phyloP scores from a whole-genome alignment of 257 asterid species.

The Solanum stenotomum region DNA sequence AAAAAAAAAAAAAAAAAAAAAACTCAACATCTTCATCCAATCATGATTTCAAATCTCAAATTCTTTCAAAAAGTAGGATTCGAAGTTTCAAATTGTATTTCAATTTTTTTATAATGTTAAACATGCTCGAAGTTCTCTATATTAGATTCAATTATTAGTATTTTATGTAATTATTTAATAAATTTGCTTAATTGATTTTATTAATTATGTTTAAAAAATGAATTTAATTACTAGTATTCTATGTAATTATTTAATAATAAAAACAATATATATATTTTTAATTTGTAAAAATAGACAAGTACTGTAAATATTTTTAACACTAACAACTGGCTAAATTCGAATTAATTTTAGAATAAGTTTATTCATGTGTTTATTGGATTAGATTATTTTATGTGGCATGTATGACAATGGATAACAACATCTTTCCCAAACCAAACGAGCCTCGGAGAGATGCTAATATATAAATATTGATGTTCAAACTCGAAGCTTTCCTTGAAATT shows the following conservation, averaged over 20 bases:
- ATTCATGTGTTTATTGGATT: neutral
- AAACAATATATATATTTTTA: neutral
- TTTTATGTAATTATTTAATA: no score
- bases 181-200: neutral
- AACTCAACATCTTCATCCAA: no score
- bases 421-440: neutral
- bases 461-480: neutral
- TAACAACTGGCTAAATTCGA: neutral
- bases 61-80: no score
- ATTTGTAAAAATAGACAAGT: neutral
- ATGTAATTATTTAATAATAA: neutral
- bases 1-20: no score
- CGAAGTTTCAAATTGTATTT: no score
- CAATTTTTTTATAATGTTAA: neutral
- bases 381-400: neutral
- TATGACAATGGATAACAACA: neutral
- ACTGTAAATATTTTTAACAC: neutral
- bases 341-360: neutral
- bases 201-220: neutral
- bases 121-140: neutral
- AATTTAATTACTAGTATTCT: neutral
- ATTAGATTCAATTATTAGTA: neutral
- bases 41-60: no score
- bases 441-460: neutral
- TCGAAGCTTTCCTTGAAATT: neutral